Evolutionary conservation across 371 early-diverging fungal species (phyloP), one percentile per base, ranked within the genome.

Genomic region (Mucor saturninus): DNA sequence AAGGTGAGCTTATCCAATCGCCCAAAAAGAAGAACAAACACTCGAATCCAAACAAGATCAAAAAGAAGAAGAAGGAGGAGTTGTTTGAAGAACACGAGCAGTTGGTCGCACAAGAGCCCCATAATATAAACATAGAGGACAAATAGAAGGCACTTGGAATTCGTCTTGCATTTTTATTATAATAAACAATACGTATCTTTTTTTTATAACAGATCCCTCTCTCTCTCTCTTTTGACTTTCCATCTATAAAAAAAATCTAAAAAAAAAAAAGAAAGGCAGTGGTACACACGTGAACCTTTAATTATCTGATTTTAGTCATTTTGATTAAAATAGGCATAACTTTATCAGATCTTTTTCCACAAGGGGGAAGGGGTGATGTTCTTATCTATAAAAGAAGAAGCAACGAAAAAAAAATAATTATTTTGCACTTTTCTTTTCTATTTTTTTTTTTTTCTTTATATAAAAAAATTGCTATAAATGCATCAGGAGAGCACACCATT

Each of bases 21-120:
- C 61, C 61, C 7, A 54, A 54, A 35, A 42, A 30, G 0, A 60
- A 65, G 32, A 65, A 49, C 15, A 58, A 64, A 31, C 39, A 60
- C 8, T 38, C 31, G 28, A 30, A 59, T 39, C 54, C 54, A 5
- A 54, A 26, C 37, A 37, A 15, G 56, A 28, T 38, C 26, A 56
- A 56, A 31, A 45, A 56, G 39, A 30, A 30, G 9, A 13, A 53
- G 28, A 45, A 56, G 39, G 32, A 30, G 9, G 11, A 53, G 28
- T 30, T 29, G 32, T 14, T 14, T 14, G 14, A 42, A n/a, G 4
- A 42, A 42, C 43, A 42, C 5, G 26, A 28, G 26, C 50, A 5
- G 50, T 49, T 29, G 21, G 9, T 21, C n/a, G 5, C 8, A 49
- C 50, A 42, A 42, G 43, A 42, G n/a, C 4, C 43, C 43, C 8